Base-by-base conservation (phyloP, 2,329 filamentous ascomycete genomes). In the Colletotrichum agaves region DNA sequence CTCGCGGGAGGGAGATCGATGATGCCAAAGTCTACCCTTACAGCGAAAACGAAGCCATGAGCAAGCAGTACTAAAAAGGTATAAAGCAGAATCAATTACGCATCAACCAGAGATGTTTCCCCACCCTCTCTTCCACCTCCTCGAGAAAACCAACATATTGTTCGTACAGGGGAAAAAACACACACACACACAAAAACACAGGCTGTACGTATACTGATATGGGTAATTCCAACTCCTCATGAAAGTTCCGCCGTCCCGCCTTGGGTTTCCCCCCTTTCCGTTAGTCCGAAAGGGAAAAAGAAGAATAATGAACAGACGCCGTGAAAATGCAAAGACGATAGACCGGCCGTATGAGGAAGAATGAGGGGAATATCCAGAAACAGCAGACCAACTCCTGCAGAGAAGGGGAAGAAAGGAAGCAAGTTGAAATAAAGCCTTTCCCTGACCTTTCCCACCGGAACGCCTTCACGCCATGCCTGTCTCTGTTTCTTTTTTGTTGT, bases 381-480 rank as follows among this genome's bases (percentile, higher is more conserved):
- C 52, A n/a, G 39, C 10, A 8, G 13, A 37, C 17, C 8, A 35
- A 27, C 4, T 17, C 19, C n/a, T 11, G 15, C 52, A 55, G 5
- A 55, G 4, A 12, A 27, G 23, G 27, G 33, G 13, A 33, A 2
- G 5, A 44, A 31, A 33, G n/a, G 13, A 37, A 10, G 6, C 6
- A 27, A 27, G 27, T 27, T 27, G 27, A 27, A 27, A 27, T 2
- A 7, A 7, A 27, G 27, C 27, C 27, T 27, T 27, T 27, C 5
- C 27, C 27, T 27, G 27, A 27, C 46, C 46, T 49, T 23, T 23
- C 47, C 39, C 27, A 59, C 46, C 15, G 33, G 21, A 68, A 68
- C 65, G 61, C 65, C 65, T 43, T 65, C 62, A 21, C 55, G 50
- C 21, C 60, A 39, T 39, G 52, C 63, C 44, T 58, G 27, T 23